These are phyloP conservation scores for Pythium rishiriense DNA, from an alignment of 352 stramenopile genomes.

Conservation along the genomic window DNA sequence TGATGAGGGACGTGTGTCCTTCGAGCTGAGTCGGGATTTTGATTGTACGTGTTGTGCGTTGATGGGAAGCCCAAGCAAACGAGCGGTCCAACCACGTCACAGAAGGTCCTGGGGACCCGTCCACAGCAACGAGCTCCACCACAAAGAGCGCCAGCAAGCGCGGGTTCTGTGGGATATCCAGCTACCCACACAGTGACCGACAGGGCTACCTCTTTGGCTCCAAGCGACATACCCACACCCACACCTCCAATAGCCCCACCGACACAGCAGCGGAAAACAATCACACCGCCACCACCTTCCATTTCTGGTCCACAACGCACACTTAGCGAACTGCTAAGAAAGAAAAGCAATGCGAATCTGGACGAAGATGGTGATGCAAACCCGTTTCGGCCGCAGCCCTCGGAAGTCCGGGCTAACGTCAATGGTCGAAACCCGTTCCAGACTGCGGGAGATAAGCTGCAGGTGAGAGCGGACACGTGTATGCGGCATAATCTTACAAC, in stretches of 20 bases:
- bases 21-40: no score
- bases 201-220: neutral
- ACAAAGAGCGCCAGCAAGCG: no score
- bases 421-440: conserved; percentile 58
- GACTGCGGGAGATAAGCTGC: conserved; percentile 65
- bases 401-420: neutral
- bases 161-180: neutral
- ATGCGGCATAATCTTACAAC: no score
- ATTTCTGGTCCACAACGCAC: conserved; percentile 12
- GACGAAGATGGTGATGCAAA: conserved; percentile 19
- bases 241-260: neutral
- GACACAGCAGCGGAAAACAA: neutral
- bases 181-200: neutral
- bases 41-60: neutral
- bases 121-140: neutral
- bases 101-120: neutral
- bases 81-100: neutral
- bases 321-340: conserved; percentile 27
- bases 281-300: neutral
- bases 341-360: conserved; percentile 4
- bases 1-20: neutral
- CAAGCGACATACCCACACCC: neutral
- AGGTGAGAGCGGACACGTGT: conserved; percentile 1
- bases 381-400: conserved; percentile 4
- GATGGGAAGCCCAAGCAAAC: conserved; percentile 6